Conservation (phyloP, 2,329 filamentous ascomycete genomes). For the Botrytis elliptica region DNA sequence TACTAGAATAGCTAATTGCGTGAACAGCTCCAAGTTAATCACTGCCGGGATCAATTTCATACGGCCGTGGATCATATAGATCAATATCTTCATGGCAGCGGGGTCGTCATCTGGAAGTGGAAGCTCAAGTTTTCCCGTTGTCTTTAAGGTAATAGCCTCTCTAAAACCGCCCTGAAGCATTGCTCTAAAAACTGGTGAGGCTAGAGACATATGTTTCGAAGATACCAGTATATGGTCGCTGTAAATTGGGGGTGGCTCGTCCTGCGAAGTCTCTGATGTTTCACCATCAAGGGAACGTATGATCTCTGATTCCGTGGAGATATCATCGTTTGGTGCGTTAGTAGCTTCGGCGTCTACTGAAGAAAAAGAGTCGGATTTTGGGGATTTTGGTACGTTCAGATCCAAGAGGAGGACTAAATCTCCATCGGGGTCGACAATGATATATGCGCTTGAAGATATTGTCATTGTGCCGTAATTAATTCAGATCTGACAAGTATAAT, state of each 20-base stretch:
- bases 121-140: background rate
- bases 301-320: background rate
- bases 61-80: background rate
- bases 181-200: conserved; percentile 4
- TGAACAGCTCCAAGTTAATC: background rate
- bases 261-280: background rate
- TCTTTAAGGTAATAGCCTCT: background rate
- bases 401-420: background rate
- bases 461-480: background rate
- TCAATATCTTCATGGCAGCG: background rate
- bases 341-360: no score
- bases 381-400: no score
- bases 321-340: background rate
- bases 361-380: background rate
- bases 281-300: background rate
- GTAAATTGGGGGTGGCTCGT: background rate
- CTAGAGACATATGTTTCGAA: conserved; percentile 13
- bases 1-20: background rate
- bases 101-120: conserved; percentile 11
- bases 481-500: background rate
- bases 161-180: background rate
- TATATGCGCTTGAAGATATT: background rate
- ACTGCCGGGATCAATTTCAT: background rate
- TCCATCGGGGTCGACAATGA: conserved; percentile 7
- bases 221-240: background rate